Percentiles rank a stretch among this genome's conserved stretches.
Conservation (phyloP, 2,329 filamentous ascomycete species). For the Aspergillus sp. region DNA sequence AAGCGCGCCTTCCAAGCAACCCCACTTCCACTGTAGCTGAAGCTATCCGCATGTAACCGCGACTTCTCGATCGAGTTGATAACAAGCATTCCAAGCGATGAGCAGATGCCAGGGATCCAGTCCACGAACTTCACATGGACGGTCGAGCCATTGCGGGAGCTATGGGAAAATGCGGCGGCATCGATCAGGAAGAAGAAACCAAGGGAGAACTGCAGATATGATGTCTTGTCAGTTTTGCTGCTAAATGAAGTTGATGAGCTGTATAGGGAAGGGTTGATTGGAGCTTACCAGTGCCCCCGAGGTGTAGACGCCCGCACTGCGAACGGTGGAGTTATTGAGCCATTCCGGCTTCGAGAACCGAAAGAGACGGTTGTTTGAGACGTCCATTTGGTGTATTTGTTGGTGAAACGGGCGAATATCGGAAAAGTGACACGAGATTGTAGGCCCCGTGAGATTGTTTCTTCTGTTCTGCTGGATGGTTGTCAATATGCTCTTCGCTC, state of each 20-base stretch:
- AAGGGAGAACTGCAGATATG: slow-evolving; percentile 55
- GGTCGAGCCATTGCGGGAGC: slow-evolving; percentile 55
- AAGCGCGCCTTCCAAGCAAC: slow-evolving; percentile 68
- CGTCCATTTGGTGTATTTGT: slow-evolving; percentile 26
- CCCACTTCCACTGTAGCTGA: slow-evolving; percentile 60
- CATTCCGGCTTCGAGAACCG: slow-evolving; percentile 64
- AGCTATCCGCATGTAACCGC: slow-evolving; percentile 59
- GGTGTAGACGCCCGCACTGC: slow-evolving; percentile 62
- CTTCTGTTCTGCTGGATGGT: neutral
- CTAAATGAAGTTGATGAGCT: neutral
- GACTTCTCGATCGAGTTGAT: slow-evolving; percentile 70
- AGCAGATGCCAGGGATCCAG: slow-evolving; percentile 69
- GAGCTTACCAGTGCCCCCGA: slow-evolving; percentile 59
- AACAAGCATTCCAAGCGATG: slow-evolving; percentile 64
- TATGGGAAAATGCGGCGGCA: slow-evolving; percentile 60
- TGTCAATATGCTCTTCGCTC: neutral
- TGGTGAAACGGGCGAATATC: neutral
- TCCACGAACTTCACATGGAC: slow-evolving; percentile 66
- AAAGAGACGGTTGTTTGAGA: slow-evolving; percentile 56
- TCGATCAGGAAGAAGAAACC: slow-evolving; percentile 68
- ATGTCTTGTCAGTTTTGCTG: neutral
- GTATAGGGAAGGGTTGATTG: slow-evolving; percentile 6
- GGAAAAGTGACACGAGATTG: too few relatives aligned
- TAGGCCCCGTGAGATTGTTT: too few relatives aligned
- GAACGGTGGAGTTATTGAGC: slow-evolving; percentile 60